These are phyloP conservation scores for Saitoella complicata DNA, from an alignment of 805 yeast species.

Conservation along the genomic window DNA sequence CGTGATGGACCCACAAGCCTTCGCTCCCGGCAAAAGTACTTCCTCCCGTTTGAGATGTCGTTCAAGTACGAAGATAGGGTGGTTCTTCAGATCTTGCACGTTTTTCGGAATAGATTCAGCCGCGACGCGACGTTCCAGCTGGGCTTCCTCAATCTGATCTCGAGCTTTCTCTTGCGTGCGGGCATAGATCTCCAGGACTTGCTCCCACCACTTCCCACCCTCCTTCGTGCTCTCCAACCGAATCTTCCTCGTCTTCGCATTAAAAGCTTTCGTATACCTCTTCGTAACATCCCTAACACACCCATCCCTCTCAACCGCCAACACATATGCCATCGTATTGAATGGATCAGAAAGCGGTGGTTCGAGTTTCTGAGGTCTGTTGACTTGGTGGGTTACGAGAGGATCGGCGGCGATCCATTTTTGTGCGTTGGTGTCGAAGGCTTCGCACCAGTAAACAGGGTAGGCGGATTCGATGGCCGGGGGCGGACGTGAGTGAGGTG, in stretches of 20 bases:
- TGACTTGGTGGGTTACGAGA: slow-evolving; percentile 43
- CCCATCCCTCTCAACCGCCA: slow-evolving; percentile 55
- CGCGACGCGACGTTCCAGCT: slow-evolving; percentile 43
- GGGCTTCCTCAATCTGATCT: slow-evolving; percentile 45
- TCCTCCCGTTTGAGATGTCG: slow-evolving; percentile 59
- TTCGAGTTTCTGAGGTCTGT: slow-evolving; percentile 48
- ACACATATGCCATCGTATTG: slow-evolving; percentile 44
- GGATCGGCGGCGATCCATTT: slow-evolving; percentile 86
- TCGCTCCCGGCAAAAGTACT: slow-evolving; percentile 44
- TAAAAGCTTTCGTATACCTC: slow-evolving; percentile 43
- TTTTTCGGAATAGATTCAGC: slow-evolving; percentile 78
- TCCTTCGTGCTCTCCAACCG: neutral
- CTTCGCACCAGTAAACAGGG: slow-evolving; percentile 89
- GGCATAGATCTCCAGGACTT: neutral
- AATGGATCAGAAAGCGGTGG: slow-evolving; percentile 36
- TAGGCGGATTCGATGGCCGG: slow-evolving; percentile 19
- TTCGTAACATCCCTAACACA: slow-evolving; percentile 71
- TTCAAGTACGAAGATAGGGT: slow-evolving; percentile 73
- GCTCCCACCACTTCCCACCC: neutral
- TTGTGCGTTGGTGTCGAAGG: slow-evolving; percentile 59
- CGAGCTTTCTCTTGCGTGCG: neutral
- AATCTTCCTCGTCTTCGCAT: neutral
- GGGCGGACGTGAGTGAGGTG: neutral
- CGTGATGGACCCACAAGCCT: slow-evolving; percentile 15
- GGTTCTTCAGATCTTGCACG: slow-evolving; percentile 67